Evolutionary conservation across 140 eudicot species (phyloP), one percentile per base, ranked within the genome.

Genomic region (Flaveria floridana): DNA sequence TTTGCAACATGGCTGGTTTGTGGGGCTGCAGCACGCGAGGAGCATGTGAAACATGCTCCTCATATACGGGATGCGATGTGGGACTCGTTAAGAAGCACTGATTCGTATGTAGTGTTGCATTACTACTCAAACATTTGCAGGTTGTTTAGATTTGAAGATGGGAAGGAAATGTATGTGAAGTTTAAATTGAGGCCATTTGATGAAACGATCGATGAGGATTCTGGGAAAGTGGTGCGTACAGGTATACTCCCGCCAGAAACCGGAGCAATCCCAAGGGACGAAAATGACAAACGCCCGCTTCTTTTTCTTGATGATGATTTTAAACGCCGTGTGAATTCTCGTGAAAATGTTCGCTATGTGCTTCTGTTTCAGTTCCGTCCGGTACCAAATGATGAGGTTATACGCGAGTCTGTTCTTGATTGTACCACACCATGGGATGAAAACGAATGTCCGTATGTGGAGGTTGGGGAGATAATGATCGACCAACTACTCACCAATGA

Each of bases 1-100:
- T 85, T 85, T 63, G 89, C 89, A 2, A 79, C 89, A 4, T 85
- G 89, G 89, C 23, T 85, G 50, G 86, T 82, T 34, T 85, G 89
- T 39, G 89, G 85, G 19, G 73, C 59, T 28, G 76, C 50, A 21
- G 89, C 89, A 50, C 80, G 89, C 4, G 86, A 85, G 46, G 86
- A 85, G 76, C 85, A 85, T 72, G 86, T 85, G 51, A 82, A 85
- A 53, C 80, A 79, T 48, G 82, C 82, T 46, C 89, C 89, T 7
- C 89, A 85, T 73, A 20, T 85, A 52, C 62, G 82, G 4, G 86
- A 85, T 21, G 89, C 89, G 0, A 79, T 85, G 86, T 85, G 89
- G 89, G 84, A 76, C 23, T 85, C 89, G 42, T 72, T 85, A 42
- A 82, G 86, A 10, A 70, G 34, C 47, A 68, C 81, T 3, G 68